These are phyloP conservation scores for Aspergillus nidulans DNA, from an alignment of 495 filamentous ascomycete genomes.

Conservation along the genomic window DNA sequence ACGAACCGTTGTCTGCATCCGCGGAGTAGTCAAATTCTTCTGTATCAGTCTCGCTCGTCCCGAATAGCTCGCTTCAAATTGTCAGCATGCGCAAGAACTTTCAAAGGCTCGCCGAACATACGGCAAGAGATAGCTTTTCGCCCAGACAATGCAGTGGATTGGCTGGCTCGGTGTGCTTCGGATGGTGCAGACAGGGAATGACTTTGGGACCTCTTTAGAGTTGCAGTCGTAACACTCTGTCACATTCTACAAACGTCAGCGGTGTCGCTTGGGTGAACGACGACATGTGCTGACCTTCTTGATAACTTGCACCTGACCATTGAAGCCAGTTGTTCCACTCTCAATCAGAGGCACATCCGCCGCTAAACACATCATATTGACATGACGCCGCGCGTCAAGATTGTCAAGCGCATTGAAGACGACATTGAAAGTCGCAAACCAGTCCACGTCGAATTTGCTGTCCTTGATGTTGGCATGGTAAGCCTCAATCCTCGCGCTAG, in stretches of 20 bases:
- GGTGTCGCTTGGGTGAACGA: background rate
- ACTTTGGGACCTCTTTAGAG: conserved; percentile 81
- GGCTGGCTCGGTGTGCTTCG: conserved; percentile 90
- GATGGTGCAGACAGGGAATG: conserved; percentile 94
- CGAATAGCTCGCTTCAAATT: conserved; percentile 70
- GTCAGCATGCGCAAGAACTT: conserved; percentile 13
- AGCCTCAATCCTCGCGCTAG: conserved; percentile 79
- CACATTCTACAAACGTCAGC: conserved; percentile 51
- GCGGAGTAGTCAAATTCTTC: conserved; percentile 68
- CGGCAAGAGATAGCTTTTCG: conserved; percentile 91
- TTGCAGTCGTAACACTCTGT: conserved; percentile 98
- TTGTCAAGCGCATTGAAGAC: conserved; percentile 99
- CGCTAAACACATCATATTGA: conserved; percentile 95
- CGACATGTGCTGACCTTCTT: conserved; percentile 54
- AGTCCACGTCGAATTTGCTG: conserved; percentile 79
- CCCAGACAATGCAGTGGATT: conserved; percentile 99
- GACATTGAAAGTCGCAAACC: conserved; percentile 77
- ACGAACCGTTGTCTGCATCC: conserved; percentile 70
- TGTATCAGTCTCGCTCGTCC: conserved; percentile 76
- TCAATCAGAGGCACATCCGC: conserved; percentile 90
- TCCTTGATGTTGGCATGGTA: conserved; percentile 97
- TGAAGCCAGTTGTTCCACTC: conserved; percentile 96
- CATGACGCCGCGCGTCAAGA: conserved; percentile 86
- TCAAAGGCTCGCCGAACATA: conserved; percentile 23
- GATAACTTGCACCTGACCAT: conserved; percentile 96